Evolutionary conservation across 139 green algal species (phyloP), one percentile per base, ranked within the genome.

Genomic region (Gonium pectorale): DNA sequence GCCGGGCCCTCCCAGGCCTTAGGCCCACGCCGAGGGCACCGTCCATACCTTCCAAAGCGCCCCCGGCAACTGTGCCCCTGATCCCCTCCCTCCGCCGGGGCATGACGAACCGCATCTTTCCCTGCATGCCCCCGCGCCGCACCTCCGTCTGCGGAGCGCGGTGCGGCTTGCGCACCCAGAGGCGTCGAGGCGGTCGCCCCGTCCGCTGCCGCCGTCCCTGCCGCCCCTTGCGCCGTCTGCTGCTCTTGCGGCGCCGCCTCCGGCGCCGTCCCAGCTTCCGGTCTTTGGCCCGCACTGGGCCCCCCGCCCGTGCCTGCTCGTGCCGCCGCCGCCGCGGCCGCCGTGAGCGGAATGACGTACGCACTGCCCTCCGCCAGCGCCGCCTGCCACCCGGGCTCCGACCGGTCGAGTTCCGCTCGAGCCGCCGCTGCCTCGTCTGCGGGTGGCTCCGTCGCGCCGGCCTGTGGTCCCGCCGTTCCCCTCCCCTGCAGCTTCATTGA

Each of bases 311-410:
- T 29, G 26, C 52, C 67, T 66, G 46, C n/a, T 52, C 86, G 64
- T 26, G 82, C 70, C 59, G 59, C 72, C 22, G 74, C 54, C 46
- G 51, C 62, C 33, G 44, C 51, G 24, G 35, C 46, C 19, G 69
- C 62, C 60, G 79, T 85, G 46, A 85, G 22, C 46, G 69, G 69
- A 44, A 82, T 0, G 2, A 29, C 44, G 62, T 60, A 81, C 5
- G 60, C 2, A 2, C 66, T 41, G 49, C 62, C 67, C 5, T 51
- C 49, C 13, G 13, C 22, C 59, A 83, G 19, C 29, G 67, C 80
- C 38, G 52, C 46, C 29, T 40, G 80, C 80, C 80, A 86, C 19
- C 33, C 79, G 0, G 63, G 26, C 38, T 85, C 79, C 22, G 64
- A 78, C 1, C 3, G 1, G 37, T 85, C 79, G 0, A 44, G n/a